Evolutionary conservation across 2,329 filamentous ascomycete species (phyloP), one percentile per base, ranked within the genome.

Genomic region (Aureobasidium sp.): DNA sequence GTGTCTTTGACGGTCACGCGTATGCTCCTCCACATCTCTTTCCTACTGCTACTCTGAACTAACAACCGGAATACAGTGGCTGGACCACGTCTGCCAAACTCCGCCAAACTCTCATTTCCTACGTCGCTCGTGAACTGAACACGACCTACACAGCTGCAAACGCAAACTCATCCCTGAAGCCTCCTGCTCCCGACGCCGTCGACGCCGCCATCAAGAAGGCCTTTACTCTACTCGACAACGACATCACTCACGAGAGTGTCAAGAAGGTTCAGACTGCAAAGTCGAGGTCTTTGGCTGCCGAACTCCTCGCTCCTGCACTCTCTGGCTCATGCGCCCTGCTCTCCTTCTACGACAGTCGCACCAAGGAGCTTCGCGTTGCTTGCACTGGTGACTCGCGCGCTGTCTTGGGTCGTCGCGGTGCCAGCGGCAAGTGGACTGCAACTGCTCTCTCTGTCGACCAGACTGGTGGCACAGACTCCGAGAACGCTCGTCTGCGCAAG

Each of bases 31-130:
- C 32, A 47, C 34, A 3, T 34, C 11, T 30, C 5, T 27, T 7
- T 29, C 16, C 10, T 47, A 7, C 29, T n/a, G n/a, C n/a, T n/a
- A n/a, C n/a, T n/a, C 16, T 36, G 9, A 3, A 6, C 53, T 57
- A 27, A 57, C n/a, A n/a, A 10, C 6, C n/a, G 2, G 15, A 16
- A 11, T 29, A 48, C 68, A 95, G 91, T 49, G 94, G 94, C 67
- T 99, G 94, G 94, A 97, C 94, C 5, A 99, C 94, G 7, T 97
- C 94, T 42, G 94, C 94, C 25, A 97, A 96, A 72, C 80, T 99
- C 63, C 89, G 94, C 62, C 91, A 99, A 75, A 88, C 89, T 13
- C 82, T 99, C 61, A 97, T 99, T 68, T 91, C 84, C 66, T 96
- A 90, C 70, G 94, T 99, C 50, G 93, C 92, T 32, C 86, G 91